Base-by-base conservation (phyloP, 202 grass and related monocot species). In the Hordeum pubiflorum region DNA sequence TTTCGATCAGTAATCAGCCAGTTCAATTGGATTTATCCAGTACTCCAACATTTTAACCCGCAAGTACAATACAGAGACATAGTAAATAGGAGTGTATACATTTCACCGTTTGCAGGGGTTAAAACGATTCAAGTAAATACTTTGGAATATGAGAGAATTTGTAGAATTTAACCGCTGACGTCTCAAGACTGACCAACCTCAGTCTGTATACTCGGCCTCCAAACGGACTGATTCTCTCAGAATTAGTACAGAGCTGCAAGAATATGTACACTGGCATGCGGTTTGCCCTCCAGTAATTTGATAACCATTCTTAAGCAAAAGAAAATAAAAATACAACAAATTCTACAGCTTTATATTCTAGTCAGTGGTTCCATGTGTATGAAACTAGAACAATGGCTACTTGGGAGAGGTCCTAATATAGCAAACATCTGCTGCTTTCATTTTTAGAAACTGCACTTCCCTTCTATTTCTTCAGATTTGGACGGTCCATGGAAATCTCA, bases 311-410 rank as follows among this genome's bases (percentile, higher is more conserved):
- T 62, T 60, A 14, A 59, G 32, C 3, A 1, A 17, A 15, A 37
- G 0, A 83, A 55, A 58, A 29, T 3, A 29, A 29, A 29, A 36
- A 17, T 39, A 33, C 33, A 68, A 5, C 20, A 52, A 26, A 69
- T 57, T 13, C 7, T 59, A 81, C 32, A 58, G 17, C 11, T 41
- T 79, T 31, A 2, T 58, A 59, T 38, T 60, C 41, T 52, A 63
- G 54, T 54, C 52, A 80, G 33, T 41, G 48, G 15, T 40, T 20
- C 20, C 75, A 66, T 6, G 23, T 29, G 65, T 57, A 58, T 39
- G 59, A 18, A 66, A 56, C 26, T 11, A 71, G 39, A 77, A 18
- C 72, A 33, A 72, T 57, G 57, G 52, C 26, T 86, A 69, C 61
- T 76, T 13, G 3, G 23, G 13, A 20, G 4, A 75, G 27, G 46